phyloP scores from a whole-genome alignment of 164 flowering plant genomes.

The Vitis rupestris region DNA sequence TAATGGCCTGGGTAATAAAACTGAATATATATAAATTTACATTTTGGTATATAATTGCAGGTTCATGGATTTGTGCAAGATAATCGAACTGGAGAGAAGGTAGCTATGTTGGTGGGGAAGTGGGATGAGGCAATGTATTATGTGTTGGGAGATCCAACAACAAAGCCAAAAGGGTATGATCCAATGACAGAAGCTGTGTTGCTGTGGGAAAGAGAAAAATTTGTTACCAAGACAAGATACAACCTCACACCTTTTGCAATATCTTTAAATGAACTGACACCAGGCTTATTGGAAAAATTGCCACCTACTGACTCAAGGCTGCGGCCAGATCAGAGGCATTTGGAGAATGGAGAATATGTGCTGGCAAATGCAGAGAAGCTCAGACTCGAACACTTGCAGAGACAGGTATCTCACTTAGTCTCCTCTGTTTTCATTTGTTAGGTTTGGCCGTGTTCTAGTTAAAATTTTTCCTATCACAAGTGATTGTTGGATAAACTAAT shows the following conservation, averaged over 20 bases:
- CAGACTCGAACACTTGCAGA: constrained; percentile 86
- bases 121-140: constrained; percentile 99
- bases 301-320: constrained; percentile 98
- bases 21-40: too few species aligned
- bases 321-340: constrained; percentile 91
- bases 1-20: too few species aligned
- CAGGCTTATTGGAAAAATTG: constrained; percentile 63
- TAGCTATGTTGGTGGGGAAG: constrained; percentile 91
- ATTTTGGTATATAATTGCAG: constrained; percentile 26
- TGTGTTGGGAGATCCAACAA: constrained; percentile 91
- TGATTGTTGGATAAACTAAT: too few species aligned
- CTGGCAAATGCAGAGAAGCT: constrained; percentile 91
- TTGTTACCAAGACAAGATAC: constrained; percentile 77
- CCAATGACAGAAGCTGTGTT: constrained; percentile 96
- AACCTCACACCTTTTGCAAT: constrained; percentile 96
- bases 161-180: constrained; percentile 93
- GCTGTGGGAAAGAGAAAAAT: constrained; percentile 91
- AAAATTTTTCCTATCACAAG: too few species aligned
- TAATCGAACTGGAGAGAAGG: constrained; percentile 89
- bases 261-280: constrained; percentile 85
- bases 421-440: background rate
- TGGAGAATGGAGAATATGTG: constrained; percentile 96
- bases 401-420: constrained; percentile 57
- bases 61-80: constrained; percentile 99
- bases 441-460: background rate